Base-by-base conservation (phyloP, 75 land plant species). In the Selaginella tamariscina region DNA sequence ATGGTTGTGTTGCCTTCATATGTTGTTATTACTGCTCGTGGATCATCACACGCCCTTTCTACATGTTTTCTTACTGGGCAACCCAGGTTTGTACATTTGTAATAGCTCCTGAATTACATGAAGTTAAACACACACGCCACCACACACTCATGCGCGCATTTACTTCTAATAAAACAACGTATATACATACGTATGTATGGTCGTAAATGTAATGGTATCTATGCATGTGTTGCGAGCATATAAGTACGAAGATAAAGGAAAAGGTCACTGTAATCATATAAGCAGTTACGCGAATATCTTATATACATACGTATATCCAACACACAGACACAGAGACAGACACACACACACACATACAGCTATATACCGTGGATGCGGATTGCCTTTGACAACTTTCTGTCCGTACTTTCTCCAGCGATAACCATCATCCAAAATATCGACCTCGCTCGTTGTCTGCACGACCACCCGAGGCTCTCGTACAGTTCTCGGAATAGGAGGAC, bases 391-490 rank as follows among this genome's bases (percentile, higher is more conserved):
- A 15, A 39, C 49, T 15, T 39, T 39, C 15, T 39, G 49, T 39
- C 49, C 49, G 15, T 39, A 39, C 49, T 39, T 39, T 5, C 49
- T 5, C 49, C 49, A 39, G 49, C 49, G 49, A 39, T 39, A 39
- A 39, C 49, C 78, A 39, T 76, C 78, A 65, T 72, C 78, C 27
- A 72, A 27, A 71, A 76, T 76, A 65, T 76, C 78, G 56, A 72
- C 69, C n/a, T 76, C 78, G 55, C 75, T 72, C 32, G 69, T 66
- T 32, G 75, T 76, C 30, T 76, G 78, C 49, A 39, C 49, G 49
- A 39, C 49, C 49, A 39, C 49, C 15, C 49, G 49, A 39, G 49
- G 49, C 49, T 39, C 49, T 5, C 49, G 49, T 5, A 39, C 49
- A 39, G 5, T 39, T 15, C 15, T 39, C 49, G 49, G 49, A 39